Evolutionary conservation across 495 filamentous ascomycete genomes (phyloP).

Genomic region (Echria macrotheca): DNA sequence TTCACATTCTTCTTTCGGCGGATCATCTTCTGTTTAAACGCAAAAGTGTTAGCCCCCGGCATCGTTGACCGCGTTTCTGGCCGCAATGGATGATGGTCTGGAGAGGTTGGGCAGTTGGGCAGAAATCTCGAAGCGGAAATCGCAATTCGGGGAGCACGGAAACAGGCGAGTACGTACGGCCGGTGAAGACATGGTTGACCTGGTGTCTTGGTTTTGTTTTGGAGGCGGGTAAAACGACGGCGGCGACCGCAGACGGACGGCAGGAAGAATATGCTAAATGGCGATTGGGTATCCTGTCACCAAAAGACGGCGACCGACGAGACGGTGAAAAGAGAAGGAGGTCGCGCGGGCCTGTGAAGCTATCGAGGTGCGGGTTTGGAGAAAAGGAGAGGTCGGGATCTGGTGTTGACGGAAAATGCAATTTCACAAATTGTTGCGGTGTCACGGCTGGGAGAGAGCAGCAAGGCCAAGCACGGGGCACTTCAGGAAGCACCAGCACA

Average conservation of each 20-base stretch:
- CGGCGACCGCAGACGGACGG: constrained; percentile 15
- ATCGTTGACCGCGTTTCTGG: no score
- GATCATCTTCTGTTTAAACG: constrained; percentile 70
- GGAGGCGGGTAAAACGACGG: constrained; percentile 22
- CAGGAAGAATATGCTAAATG: constrained; percentile 20
- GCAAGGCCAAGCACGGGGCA: constrained; percentile 21
- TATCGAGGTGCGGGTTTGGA: constrained; percentile 22
- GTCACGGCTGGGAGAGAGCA: constrained; percentile 23
- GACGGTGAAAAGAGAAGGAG: constrained; percentile 12
- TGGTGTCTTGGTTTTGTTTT: constrained; percentile 11
- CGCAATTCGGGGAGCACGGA: constrained; percentile 3
- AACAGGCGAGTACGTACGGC: constrained; percentile 31
- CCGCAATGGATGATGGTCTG: no score
- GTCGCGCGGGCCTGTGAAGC: constrained; percentile 18
- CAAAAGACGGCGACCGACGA: constrained; percentile 14
- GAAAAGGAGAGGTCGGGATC: constrained; percentile 30
- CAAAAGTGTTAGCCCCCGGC: constrained; percentile 30
- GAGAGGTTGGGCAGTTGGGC: no score
- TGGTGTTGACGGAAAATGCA: constrained; percentile 30
- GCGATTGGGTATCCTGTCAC: constrained; percentile 25
- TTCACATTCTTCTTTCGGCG: constrained; percentile 99
- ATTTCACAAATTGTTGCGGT: constrained; percentile 38
- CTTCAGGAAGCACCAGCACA: constrained; percentile 13
- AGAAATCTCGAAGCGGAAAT: constrained; percentile 12
- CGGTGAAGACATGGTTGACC: constrained; percentile 31